Evolutionary conservation across 768 basidiomycete species (phyloP), one percentile per base, ranked within the genome.

Genomic region (Lentinula boryana): DNA sequence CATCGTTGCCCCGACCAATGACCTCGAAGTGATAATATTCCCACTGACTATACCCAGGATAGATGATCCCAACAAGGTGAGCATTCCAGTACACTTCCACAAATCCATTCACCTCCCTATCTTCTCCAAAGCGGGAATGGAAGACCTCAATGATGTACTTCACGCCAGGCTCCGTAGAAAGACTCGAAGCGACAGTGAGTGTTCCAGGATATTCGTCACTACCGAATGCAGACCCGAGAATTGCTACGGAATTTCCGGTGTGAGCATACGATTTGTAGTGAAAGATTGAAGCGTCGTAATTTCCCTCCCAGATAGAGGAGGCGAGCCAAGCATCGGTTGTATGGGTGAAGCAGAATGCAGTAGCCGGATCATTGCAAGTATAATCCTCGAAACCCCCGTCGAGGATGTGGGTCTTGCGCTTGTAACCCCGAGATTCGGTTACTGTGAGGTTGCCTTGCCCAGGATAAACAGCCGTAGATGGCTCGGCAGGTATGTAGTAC

Each of bases 301-400:
- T 63, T 16, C 79, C 80, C 13, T 72, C 74, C 4, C 60, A 18
- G 0, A 76, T 67, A 56, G 71, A 73, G 9, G 69, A 72, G 10
- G 76, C 80, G 61, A 71, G 63, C 80, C 80, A 82, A 65, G 71
- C 70, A 27, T 67, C 33, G 56, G 71, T 74, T 1, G 73, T 70
- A 1, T 63, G 63, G 27, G 72, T 64, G 70, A 71, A 79, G 70
- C 80, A 81, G 70, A 81, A 77, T 13, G 15, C 23, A 15, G 35
- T 10, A 21, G 16, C 16, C 9, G 41, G 16, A 63, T 72, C 69
- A 48, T 58, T 32, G 63, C 78, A 78, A 1, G 63, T 70, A 69
- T 69, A 80, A 15, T 68, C 70, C 64, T 82, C 80, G 68, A 81
- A 81, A 2, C 76, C 73, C 1, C 78, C 77, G 62, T 82, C 80